Percentiles rank a stretch among this genome's conserved stretches.
These are phyloP conservation scores for Bocquillonia castaneifolia DNA, from an alignment of 441 rosid genomes.

Conservation along the genomic window DNA sequence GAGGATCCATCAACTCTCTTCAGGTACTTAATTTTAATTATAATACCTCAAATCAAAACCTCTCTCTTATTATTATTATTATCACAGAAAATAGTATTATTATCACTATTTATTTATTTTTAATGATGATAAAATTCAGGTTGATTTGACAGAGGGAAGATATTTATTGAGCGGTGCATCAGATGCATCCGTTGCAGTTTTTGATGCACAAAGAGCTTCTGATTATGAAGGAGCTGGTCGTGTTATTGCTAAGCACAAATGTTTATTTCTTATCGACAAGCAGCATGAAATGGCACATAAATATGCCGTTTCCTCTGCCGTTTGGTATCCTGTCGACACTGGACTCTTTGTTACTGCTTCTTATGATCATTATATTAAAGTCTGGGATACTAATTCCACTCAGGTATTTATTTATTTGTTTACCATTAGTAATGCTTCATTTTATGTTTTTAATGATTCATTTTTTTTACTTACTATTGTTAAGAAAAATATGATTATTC, in stretches of 20 bases:
- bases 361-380: conserved; percentile 67
- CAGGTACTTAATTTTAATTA: conserved; percentile 40
- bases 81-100: no score
- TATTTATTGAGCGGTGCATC: conserved; percentile 76
- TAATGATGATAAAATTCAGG: conserved; percentile 48
- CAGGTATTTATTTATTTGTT: conserved; percentile 36
- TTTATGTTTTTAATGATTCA: conserved; percentile 9
- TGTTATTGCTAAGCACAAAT: conserved; percentile 63
- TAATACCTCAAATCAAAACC: neutral
- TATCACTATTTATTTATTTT: no score
- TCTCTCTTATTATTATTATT: no score
- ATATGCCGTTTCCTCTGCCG: conserved; percentile 69
- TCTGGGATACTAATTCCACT: conserved; percentile 88
- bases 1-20: conserved; percentile 81
- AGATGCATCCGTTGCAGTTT: conserved; percentile 81
- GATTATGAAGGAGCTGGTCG: conserved; percentile 62
- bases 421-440: neutral
- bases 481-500: neutral
- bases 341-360: conserved; percentile 89
- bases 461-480: conserved; percentile 4
- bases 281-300: conserved; percentile 71
- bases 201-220: conserved; percentile 59
- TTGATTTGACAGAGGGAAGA: conserved; percentile 85
- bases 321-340: conserved; percentile 93
- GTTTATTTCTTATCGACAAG: conserved; percentile 62